Base-by-base conservation (phyloP, 2,329 filamentous ascomycete genomes). In the Lasiodiplodia gonubiensis region DNA sequence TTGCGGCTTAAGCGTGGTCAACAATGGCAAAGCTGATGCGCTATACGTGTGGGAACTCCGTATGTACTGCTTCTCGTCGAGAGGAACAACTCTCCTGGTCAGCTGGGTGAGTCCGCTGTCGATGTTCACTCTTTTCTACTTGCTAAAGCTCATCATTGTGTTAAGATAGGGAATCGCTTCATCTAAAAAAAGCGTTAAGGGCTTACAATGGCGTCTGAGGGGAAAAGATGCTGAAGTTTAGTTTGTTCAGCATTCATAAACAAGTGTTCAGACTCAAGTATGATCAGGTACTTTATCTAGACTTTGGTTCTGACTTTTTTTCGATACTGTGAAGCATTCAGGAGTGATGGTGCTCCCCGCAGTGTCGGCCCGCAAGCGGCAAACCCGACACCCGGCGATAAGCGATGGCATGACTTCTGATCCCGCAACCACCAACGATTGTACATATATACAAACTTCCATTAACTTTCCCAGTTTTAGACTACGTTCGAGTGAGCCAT, bases 361-460 rank as follows among this genome's bases (percentile, higher is more conserved):
- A 21, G 4, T 33, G 30, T 59, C 54, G 35, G 37, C 54, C 54
- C 23, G 37, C 37, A 16, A 14, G 37, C 35, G 14, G n/a, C 12
- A 27, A 16, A 25, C 54, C 54, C 54, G 54, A 59, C 16, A 59
- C 14, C 54, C 54, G 37, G 8, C 21, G 54, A 59, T 59, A 59
- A 59, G 54, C 54, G 54, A 35, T 46, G 54, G 23, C 35, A 59
- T 59, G 21, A 59, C 35, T 27, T 35, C 37, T n/a, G 54, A 59
- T 59, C 14, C 54, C 54, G 35, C 54, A 46, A 27, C 54, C n/a
- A 30, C 35, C 39, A 39, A 23, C 53, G 4, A 16, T 12, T 42
- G 2, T 59, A 46, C 35, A 59, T 46, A 46, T 25, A 46, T 21
- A 4, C 10, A 10, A 25, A 12, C 10, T 10, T 5, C 54, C 1